Evolutionary conservation across 768 basidiomycete species (phyloP).

Genomic region (Clitopilus hobsonii): DNA sequence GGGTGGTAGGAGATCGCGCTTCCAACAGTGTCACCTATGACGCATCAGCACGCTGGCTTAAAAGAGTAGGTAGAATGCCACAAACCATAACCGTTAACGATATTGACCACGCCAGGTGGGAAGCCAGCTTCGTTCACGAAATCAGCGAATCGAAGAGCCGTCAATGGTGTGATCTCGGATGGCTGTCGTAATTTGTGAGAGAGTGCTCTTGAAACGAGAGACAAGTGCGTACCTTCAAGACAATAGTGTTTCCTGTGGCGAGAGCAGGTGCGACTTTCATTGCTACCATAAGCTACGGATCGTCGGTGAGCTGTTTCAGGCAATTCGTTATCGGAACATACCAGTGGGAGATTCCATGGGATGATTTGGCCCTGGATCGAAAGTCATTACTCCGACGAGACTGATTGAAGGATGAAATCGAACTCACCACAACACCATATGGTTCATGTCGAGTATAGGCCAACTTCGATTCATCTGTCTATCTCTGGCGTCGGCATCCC

Average conservation of each 20-base stretch:
- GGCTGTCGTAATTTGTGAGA: slow-evolving; percentile 30
- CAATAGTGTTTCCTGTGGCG: slow-evolving; percentile 48
- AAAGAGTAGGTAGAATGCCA: neutral
- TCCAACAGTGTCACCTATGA: slow-evolving; percentile 51
- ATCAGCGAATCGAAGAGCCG: slow-evolving; percentile 42
- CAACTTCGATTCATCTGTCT: slow-evolving; percentile 22
- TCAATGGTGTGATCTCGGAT: slow-evolving; percentile 59
- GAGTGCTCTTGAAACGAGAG: neutral
- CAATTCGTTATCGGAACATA: neutral
- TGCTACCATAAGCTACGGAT: slow-evolving; percentile 14
- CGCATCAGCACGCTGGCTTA: no score
- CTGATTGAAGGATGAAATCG: neutral
- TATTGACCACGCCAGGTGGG: slow-evolving; percentile 66
- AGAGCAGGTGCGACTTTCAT: slow-evolving; percentile 24
- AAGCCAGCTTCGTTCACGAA: slow-evolving; percentile 62
- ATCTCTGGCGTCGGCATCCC: neutral
- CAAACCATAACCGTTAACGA: slow-evolving; percentile 51
- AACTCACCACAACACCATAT: slow-evolving; percentile 36
- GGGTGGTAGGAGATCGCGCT: slow-evolving; percentile 55
- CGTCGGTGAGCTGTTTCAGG: neutral
- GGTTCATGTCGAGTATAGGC: slow-evolving; percentile 45
- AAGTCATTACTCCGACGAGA: neutral
- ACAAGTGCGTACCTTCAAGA: slow-evolving; percentile 40
- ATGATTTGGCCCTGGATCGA: slow-evolving; percentile 38
- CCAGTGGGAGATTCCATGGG: slow-evolving; percentile 46